Percentiles rank a stretch among this genome's conserved stretches.
Conservation (phyloP, 2,329 filamentous ascomycete species). For the Cercospora brassicicola region DNA sequence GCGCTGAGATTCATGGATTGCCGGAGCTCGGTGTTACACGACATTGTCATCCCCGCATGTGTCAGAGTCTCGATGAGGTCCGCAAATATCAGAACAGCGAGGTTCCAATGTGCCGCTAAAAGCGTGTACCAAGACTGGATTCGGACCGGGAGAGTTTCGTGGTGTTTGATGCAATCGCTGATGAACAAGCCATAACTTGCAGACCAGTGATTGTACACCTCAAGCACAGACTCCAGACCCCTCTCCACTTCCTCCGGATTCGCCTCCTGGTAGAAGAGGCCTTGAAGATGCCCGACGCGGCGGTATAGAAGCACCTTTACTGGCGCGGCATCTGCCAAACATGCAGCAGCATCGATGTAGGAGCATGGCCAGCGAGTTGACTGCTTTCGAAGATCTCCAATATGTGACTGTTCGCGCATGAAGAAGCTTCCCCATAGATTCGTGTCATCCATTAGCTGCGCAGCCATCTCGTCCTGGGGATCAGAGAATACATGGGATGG, state of each 20-base stretch:
- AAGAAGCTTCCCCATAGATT: constrained; percentile 26
- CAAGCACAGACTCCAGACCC: constrained; percentile 18
- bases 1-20: constrained; percentile 14
- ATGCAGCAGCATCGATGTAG: constrained; percentile 24
- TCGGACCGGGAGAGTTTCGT: constrained; percentile 23
- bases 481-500: not conserved
- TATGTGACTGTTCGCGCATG: constrained; percentile 18
- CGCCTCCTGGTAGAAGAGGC: constrained; percentile 21
- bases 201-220: constrained; percentile 27
- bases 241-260: constrained; percentile 14
- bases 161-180: constrained; percentile 23
- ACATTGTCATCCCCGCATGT: constrained; percentile 17
- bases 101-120: constrained; percentile 25
- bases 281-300: constrained; percentile 21
- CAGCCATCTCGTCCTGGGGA: not conserved
- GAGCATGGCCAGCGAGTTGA: constrained; percentile 25
- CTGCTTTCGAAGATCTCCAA: constrained; percentile 19
- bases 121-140: constrained; percentile 29
- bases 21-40: constrained; percentile 7
- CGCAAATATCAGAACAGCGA: constrained; percentile 24
- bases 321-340: constrained; percentile 25
- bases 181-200: constrained; percentile 25
- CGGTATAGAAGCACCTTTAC: constrained; percentile 27
- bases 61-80: constrained; percentile 21
- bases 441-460: constrained; percentile 3